Conservation (phyloP, 495 filamentous ascomycete genomes). For the Penicillium antarcticum region DNA sequence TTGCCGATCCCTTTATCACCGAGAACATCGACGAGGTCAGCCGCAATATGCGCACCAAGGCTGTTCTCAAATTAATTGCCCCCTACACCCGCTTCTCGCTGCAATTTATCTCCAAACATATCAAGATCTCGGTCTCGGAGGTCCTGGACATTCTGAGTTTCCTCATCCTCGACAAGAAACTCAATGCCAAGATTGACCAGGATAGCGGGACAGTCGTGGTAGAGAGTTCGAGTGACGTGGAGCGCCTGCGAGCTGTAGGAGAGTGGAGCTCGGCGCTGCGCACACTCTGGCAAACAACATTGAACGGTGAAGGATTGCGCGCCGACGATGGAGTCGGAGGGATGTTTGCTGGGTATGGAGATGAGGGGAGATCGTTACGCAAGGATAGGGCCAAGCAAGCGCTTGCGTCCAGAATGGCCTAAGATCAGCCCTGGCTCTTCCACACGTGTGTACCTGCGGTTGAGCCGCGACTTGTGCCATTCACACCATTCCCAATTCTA, state of each 20-base stretch:
- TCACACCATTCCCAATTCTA: slow-evolving; percentile 14
- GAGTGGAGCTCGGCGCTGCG: slow-evolving; percentile 69
- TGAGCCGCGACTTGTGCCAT: slow-evolving; percentile 10
- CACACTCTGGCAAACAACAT: slow-evolving; percentile 59
- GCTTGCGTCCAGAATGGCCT: no score
- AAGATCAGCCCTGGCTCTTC: neutral
- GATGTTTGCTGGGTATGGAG: slow-evolving; percentile 18
- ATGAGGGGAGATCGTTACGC: slow-evolving; percentile 24
- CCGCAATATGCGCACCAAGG: slow-evolving; percentile 96
- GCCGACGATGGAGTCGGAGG: slow-evolving; percentile 30
- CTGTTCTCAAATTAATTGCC: slow-evolving; percentile 86
- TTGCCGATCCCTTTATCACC: slow-evolving; percentile 92
- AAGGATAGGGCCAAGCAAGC: slow-evolving; percentile 14
- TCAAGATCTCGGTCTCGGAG: slow-evolving; percentile 79
- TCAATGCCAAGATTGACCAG: slow-evolving; percentile 88
- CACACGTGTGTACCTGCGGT: slow-evolving; percentile 4
- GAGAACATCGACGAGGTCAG: slow-evolving; percentile 99
- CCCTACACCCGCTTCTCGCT: slow-evolving; percentile 92
- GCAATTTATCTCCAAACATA: slow-evolving; percentile 76
- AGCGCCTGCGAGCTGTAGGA: slow-evolving; percentile 68
- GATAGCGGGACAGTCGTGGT: slow-evolving; percentile 78
- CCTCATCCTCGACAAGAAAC: slow-evolving; percentile 83
- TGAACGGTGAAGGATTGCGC: slow-evolving; percentile 75
- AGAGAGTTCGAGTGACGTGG: slow-evolving; percentile 67
- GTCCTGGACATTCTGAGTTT: slow-evolving; percentile 92